A percentile compares a stretch with the other conserved stretches of the same genome.
phyloP scores from a whole-genome alignment of 345 rosid genomes.

The Iberis pinnata region DNA sequence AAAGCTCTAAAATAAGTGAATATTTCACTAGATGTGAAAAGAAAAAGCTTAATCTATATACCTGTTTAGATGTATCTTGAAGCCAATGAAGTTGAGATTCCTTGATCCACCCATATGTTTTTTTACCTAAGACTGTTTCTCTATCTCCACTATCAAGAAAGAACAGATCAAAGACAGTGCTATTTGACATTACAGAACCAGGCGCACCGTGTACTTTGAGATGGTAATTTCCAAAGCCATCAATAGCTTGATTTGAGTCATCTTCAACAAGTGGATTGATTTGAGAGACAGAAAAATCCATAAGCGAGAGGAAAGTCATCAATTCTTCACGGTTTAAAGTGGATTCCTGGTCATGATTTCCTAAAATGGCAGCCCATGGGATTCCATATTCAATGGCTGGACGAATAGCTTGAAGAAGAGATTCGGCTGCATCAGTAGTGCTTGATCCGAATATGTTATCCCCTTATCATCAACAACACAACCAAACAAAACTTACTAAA shows the following conservation, averaged over 20 bases:
- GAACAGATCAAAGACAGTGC: slow-evolving; percentile 65
- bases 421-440: slow-evolving; percentile 86
- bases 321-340: slow-evolving; percentile 73
- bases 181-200: slow-evolving; percentile 66
- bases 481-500: slow-evolving; percentile 24
- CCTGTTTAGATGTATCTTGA: slow-evolving; percentile 36
- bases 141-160: slow-evolving; percentile 87
- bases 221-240: slow-evolving; percentile 77
- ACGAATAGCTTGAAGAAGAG: slow-evolving; percentile 57
- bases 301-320: slow-evolving; percentile 72
- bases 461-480: slow-evolving; percentile 38
- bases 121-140: slow-evolving; percentile 52
- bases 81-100: slow-evolving; percentile 87
- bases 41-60: background rate
- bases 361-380: slow-evolving; percentile 92
- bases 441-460: slow-evolving; percentile 87
- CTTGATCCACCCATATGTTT: slow-evolving; percentile 81
- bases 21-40: background rate
- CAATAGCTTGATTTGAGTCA: slow-evolving; percentile 31
- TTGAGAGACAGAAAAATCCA: slow-evolving; percentile 81
- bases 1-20: too few species aligned
- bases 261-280: slow-evolving; percentile 45
- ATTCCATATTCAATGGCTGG: slow-evolving; percentile 62
- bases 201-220: slow-evolving; percentile 63
- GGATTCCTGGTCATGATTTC: slow-evolving; percentile 94